These are phyloP conservation scores for Hypericum androsaemum DNA, from an alignment of 345 rosid genomes.

Conservation along the genomic window DNA sequence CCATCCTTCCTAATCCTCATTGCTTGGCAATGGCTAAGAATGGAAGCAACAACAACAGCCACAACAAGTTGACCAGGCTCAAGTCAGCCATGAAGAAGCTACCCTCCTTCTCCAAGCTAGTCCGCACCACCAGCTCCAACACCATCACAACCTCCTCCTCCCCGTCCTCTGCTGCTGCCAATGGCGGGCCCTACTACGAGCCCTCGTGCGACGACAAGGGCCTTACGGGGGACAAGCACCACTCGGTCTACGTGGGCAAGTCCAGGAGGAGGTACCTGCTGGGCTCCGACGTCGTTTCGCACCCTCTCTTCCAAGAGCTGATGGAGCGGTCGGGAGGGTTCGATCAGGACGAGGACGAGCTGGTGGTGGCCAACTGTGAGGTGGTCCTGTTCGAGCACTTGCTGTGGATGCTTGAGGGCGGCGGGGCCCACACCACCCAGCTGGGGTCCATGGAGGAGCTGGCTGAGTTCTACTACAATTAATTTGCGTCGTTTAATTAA, in stretches of 20 bases:
- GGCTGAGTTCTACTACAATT: conserved; percentile 55
- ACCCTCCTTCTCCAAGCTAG: conserved; percentile 63
- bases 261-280: conserved; percentile 64
- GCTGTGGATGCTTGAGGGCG: conserved; percentile 78
- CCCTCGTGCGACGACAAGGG: neutral
- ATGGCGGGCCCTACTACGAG: neutral
- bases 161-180: neutral
- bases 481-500: no score
- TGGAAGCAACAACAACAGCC: conserved; percentile 13
- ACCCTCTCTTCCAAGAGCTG: conserved; percentile 75
- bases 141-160: no score
- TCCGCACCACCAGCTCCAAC: conserved; percentile 20
- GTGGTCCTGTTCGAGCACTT: conserved; percentile 90
- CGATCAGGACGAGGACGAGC: conserved; percentile 16
- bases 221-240: conserved; percentile 5
- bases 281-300: conserved; percentile 42
- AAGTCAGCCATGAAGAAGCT: conserved; percentile 80
- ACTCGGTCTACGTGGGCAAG: conserved; percentile 80
- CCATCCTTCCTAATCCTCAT: neutral
- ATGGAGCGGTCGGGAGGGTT: conserved; percentile 44
- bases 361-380: conserved; percentile 62
- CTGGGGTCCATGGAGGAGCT: conserved; percentile 66
- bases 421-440: conserved; percentile 14
- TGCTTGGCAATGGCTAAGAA: conserved; percentile 43
- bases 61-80: conserved; percentile 55